Evolutionary conservation across 2,329 filamentous ascomycete species (phyloP).

Genomic region (Thelonectria blattea): DNA sequence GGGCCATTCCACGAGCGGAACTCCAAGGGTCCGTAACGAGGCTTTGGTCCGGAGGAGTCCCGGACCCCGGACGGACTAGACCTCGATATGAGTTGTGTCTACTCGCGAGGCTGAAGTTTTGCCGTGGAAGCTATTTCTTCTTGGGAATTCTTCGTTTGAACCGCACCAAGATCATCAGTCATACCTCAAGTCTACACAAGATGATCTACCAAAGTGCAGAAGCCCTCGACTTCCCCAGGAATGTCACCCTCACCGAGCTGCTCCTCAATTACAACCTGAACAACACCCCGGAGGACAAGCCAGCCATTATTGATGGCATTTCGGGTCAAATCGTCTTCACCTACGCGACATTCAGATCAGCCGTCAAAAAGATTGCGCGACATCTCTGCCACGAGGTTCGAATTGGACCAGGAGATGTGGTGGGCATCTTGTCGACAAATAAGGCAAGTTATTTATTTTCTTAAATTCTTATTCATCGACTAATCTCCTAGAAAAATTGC

Average conservation of each 20-base stretch:
- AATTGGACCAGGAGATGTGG: neutral
- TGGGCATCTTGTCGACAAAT: constrained; percentile 10
- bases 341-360: constrained; percentile 1
- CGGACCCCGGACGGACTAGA: constrained; percentile 51
- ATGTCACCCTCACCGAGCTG: constrained; percentile 10
- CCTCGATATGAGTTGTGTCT: constrained; percentile 57
- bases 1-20: neutral
- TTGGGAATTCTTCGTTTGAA: neutral
- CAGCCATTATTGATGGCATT: constrained; percentile 10
- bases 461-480: neutral
- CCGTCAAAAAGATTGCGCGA: constrained; percentile 3
- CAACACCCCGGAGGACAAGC: neutral
- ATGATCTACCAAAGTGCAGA: constrained; percentile 6
- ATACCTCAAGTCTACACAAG: neutral
- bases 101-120: neutral
- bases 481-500: neutral
- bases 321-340: constrained; percentile 6
- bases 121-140: neutral
- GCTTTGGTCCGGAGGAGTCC: neutral
- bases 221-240: constrained; percentile 4
- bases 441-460: neutral
- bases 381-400: constrained; percentile 4
- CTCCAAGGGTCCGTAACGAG: neutral
- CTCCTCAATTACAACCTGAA: constrained; percentile 10
- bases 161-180: neutral